Percentiles rank a stretch among this genome's conserved stretches.
Conservation (phyloP, 176 grass and related monocot species). For the Aegilops umbellulata region DNA sequence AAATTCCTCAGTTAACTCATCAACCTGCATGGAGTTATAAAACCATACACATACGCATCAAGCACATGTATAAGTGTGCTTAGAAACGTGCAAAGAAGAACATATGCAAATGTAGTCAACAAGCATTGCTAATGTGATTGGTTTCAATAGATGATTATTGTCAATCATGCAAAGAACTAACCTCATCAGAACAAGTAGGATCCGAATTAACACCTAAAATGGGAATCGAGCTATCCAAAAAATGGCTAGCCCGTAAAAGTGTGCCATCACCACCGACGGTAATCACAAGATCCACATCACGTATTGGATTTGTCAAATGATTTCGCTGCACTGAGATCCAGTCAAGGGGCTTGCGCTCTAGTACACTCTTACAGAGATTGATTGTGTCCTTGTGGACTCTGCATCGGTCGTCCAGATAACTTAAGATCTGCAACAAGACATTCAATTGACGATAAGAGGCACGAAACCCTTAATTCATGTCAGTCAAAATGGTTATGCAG, state of each 20-base stretch:
- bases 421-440: slow-evolving; percentile 52
- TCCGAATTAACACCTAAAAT: slow-evolving; percentile 94
- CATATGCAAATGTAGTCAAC: not conserved
- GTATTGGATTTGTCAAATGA: slow-evolving; percentile 55
- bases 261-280: slow-evolving; percentile 88
- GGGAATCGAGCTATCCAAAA: slow-evolving; percentile 69
- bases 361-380: slow-evolving; percentile 54
- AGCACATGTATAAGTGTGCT: slow-evolving; percentile 7
- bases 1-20: slow-evolving; percentile 76
- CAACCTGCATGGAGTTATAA: slow-evolving; percentile 51
- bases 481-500: not conserved
- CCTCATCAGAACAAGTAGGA: slow-evolving; percentile 74
- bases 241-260: slow-evolving; percentile 79
- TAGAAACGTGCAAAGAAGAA: not conserved
- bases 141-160: not conserved
- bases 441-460: not conserved
- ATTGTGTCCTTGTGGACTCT: slow-evolving; percentile 82
- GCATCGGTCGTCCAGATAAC: slow-evolving; percentile 72
- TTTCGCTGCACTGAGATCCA: slow-evolving; percentile 60
- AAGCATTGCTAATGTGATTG: not conserved
- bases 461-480: not conserved
- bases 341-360: slow-evolving; percentile 49
- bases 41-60: slow-evolving; percentile 5
- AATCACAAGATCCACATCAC: slow-evolving; percentile 80
- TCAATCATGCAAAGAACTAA: slow-evolving; percentile 14